phyloP scores from a whole-genome alignment of 1,284 basidiomycete genomes.

The Neotropicomus parvogracilis region DNA sequence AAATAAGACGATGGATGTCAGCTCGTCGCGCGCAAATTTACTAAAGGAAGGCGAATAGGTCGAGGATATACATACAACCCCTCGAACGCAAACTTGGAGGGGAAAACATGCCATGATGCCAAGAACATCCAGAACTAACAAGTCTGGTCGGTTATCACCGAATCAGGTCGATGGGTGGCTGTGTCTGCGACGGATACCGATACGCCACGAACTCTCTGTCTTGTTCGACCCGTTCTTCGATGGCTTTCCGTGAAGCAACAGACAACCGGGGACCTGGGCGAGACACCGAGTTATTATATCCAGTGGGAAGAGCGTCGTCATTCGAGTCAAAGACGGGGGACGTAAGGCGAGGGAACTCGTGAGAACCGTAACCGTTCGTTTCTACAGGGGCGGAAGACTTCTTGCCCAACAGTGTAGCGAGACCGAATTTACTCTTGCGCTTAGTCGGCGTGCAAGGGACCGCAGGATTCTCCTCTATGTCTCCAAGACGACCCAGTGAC shows the following conservation, averaged over 20 bases:
- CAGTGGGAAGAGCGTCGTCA: slow-evolving; percentile 41
- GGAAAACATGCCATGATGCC: slow-evolving; percentile 6
- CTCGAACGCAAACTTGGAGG: slow-evolving; percentile 4
- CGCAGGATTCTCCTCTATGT: slow-evolving; percentile 40
- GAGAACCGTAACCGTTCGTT: slow-evolving; percentile 36
- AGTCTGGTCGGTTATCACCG: slow-evolving; percentile 38
- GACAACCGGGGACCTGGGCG: slow-evolving; percentile 51
- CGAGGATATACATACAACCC: slow-evolving; percentile 7
- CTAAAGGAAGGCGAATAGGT: slow-evolving; percentile 13
- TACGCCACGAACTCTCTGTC: slow-evolving; percentile 79
- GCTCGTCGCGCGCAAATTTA: slow-evolving; percentile 20
- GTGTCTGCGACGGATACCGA: slow-evolving; percentile 74
- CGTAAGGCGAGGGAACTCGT: slow-evolving; percentile 45
- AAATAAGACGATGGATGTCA: slow-evolving; percentile 23
- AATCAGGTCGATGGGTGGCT: slow-evolving; percentile 52
- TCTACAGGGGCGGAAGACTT: slow-evolving; percentile 43
- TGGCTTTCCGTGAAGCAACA: slow-evolving; percentile 59
- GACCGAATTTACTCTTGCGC: slow-evolving; percentile 66
- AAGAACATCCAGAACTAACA: slow-evolving; percentile 2
- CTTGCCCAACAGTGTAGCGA: slow-evolving; percentile 61
- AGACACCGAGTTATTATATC: slow-evolving; percentile 44
- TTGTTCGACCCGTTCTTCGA: slow-evolving; percentile 75
- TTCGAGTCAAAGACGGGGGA: slow-evolving; percentile 42
- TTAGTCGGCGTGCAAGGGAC: slow-evolving; percentile 43
- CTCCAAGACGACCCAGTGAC: slow-evolving; percentile 56